phyloP scores from a whole-genome alignment of 2,329 filamentous ascomycete genomes.

The Diplodia scrobiculata region DNA sequence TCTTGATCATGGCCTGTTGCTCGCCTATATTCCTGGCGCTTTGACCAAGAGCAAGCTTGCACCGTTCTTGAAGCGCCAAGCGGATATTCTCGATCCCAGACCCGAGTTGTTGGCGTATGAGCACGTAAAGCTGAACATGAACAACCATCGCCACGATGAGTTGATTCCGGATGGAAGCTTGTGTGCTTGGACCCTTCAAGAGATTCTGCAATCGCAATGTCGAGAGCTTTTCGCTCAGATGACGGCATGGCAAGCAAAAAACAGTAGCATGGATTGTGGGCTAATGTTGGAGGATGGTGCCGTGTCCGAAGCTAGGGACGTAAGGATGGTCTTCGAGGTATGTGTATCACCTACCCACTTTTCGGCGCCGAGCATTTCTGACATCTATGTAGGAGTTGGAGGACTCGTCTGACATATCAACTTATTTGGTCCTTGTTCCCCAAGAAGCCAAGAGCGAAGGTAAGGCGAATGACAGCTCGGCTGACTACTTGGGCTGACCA shows the following conservation, averaged over 20 bases:
- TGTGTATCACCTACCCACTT: constrained; percentile 28
- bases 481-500: constrained; percentile 25
- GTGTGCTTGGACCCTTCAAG: constrained; percentile 47
- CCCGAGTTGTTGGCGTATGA: constrained; percentile 34
- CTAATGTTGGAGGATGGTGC: constrained; percentile 50
- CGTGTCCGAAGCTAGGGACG: constrained; percentile 52
- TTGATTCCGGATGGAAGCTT: constrained; percentile 43
- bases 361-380: background rate
- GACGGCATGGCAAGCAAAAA: constrained; percentile 51
- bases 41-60: constrained; percentile 67
- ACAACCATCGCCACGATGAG: constrained; percentile 49
- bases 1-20: constrained; percentile 70
- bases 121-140: constrained; percentile 41
- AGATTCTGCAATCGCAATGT: constrained; percentile 41
- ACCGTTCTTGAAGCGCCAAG: constrained; percentile 57
- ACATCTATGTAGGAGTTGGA: constrained; percentile 20
- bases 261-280: constrained; percentile 69
- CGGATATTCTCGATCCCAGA: constrained; percentile 36
- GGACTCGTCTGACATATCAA: constrained; percentile 15
- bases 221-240: constrained; percentile 44
- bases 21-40: constrained; percentile 75
- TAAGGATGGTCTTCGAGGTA: constrained; percentile 60
- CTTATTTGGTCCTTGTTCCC: constrained; percentile 36
- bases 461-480: constrained; percentile 8
- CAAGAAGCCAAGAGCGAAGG: constrained; percentile 28